Percentiles rank a stretch among this genome's conserved stretches.
Conservation (phyloP, 1,284 basidiomycete species). For the Malassezia cuniculi region DNA sequence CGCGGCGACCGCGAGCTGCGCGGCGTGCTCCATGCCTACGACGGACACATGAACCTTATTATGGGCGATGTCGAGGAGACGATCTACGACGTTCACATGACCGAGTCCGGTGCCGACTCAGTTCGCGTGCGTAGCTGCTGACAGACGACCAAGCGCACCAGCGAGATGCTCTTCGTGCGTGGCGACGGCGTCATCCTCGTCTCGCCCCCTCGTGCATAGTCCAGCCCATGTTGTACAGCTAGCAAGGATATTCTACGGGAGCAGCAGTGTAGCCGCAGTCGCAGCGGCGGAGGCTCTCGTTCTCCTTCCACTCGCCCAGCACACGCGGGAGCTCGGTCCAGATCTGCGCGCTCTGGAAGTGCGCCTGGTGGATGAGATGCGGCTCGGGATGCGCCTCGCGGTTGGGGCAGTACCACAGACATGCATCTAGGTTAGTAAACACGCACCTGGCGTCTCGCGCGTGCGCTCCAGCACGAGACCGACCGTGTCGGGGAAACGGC, state of each 20-base stretch:
- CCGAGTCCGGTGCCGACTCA: conserved; percentile 31
- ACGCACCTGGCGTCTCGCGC: conserved; percentile 44
- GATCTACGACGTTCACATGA: conserved; percentile 40
- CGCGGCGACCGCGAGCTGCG: conserved; percentile 84
- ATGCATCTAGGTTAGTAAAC: conserved; percentile 55
- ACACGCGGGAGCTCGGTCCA: conserved; percentile 86
- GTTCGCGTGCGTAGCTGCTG: neutral
- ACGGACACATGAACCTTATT: conserved; percentile 99
- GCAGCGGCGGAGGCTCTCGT: conserved; percentile 26
- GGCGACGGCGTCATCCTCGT: conserved; percentile 51
- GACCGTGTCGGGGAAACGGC: conserved; percentile 76
- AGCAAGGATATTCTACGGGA: conserved; percentile 1
- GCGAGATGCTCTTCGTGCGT: conserved; percentile 95
- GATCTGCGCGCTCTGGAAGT: conserved; percentile 78
- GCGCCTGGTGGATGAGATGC: conserved; percentile 70
- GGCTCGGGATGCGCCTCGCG: conserved; percentile 54
- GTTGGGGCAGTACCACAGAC: conserved; percentile 86
- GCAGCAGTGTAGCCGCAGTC: conserved; percentile 5
- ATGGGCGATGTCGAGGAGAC: conserved; percentile 85
- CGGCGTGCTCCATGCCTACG: conserved; percentile 86
- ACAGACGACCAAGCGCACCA: conserved; percentile 80
- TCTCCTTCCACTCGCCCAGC: conserved; percentile 49
- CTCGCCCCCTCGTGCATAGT: conserved; percentile 9
- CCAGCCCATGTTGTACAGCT: too few relatives aligned
- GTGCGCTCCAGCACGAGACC: conserved; percentile 90